phyloP scores from a whole-genome alignment of 768 basidiomycete genomes.

The Collybiopsis luxurians region DNA sequence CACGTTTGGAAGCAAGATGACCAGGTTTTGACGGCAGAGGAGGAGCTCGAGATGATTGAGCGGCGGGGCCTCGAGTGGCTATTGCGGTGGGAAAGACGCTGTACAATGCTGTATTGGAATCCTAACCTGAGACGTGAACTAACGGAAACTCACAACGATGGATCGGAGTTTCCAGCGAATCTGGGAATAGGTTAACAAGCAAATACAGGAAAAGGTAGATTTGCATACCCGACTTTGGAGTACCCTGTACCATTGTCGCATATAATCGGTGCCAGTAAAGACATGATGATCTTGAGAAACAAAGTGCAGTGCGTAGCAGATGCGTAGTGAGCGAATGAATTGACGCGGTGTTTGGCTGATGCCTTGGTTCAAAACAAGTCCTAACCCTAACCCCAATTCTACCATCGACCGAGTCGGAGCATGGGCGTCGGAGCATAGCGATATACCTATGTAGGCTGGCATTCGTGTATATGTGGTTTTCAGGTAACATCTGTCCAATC shows the following conservation, averaged over 20 bases:
- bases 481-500: too few relatives aligned
- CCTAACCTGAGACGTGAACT: neutral
- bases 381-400: too few relatives aligned
- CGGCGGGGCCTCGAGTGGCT: conserved; percentile 76
- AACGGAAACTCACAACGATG: conserved; percentile 76
- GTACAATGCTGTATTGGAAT: conserved; percentile 3
- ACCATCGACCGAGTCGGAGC: too few relatives aligned
- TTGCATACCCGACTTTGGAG: conserved; percentile 90
- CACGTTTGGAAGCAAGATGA: conserved; percentile 92
- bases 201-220: neutral
- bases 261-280: conserved; percentile 88
- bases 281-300: conserved; percentile 47
- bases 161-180: conserved; percentile 98
- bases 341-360: neutral
- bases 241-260: conserved; percentile 98
- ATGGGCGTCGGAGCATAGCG: too few relatives aligned
- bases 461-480: too few relatives aligned
- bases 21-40: conserved; percentile 83
- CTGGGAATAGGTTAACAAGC: conserved; percentile 34
- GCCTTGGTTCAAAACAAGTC: neutral
- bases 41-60: conserved; percentile 66
- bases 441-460: too few relatives aligned
- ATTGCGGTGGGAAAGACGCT: conserved; percentile 99
- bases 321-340: neutral
- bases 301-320: too few relatives aligned